These are phyloP conservation scores for Butyriboletus appendiculatus DNA, from an alignment of 1,284 basidiomycete species.

Conservation along the genomic window DNA sequence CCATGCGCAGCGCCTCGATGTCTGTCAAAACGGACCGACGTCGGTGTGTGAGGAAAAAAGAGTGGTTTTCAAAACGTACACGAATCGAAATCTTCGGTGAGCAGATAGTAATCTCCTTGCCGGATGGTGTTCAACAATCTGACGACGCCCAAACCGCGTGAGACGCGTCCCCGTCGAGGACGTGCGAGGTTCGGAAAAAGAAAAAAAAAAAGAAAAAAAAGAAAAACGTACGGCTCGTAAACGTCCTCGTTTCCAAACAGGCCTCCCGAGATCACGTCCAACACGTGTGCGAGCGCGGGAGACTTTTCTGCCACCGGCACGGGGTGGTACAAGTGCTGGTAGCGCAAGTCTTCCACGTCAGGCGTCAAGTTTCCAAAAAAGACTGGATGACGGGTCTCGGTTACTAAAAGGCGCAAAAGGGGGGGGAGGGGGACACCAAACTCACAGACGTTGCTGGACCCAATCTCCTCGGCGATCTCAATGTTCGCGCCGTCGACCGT, in stretches of 20 bases:
- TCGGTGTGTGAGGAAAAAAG: neutral
- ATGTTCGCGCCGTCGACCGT: conserved; percentile 94
- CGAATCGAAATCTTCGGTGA: conserved; percentile 90
- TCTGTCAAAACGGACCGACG: conserved; percentile 43
- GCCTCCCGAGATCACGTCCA: conserved; percentile 71
- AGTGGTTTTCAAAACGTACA: conserved; percentile 48
- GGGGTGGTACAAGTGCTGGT: conserved; percentile 82
- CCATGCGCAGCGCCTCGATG: conserved; percentile 79
- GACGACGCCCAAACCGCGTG: no score
- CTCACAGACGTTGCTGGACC: conserved; percentile 71
- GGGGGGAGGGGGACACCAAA: neutral
- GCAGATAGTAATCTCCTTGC: conserved; percentile 78
- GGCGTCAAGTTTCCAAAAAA: conserved; percentile 85
- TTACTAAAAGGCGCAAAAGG: neutral
- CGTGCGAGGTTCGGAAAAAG: no score
- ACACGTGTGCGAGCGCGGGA: conserved; percentile 71
- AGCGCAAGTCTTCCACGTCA: conserved; percentile 79
- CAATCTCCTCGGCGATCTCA: conserved; percentile 91
- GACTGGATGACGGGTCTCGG: conserved; percentile 44
- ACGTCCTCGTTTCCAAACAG: conserved; percentile 75
- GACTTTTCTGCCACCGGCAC: conserved; percentile 80
- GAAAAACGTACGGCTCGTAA: conserved; percentile 69
- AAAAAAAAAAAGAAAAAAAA: neutral
- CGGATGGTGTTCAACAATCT: conserved; percentile 74
- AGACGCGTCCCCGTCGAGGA: no score